Evolutionary conservation across 306 rosid genomes (phyloP).

Genomic region (Biancaea sappan): DNA sequence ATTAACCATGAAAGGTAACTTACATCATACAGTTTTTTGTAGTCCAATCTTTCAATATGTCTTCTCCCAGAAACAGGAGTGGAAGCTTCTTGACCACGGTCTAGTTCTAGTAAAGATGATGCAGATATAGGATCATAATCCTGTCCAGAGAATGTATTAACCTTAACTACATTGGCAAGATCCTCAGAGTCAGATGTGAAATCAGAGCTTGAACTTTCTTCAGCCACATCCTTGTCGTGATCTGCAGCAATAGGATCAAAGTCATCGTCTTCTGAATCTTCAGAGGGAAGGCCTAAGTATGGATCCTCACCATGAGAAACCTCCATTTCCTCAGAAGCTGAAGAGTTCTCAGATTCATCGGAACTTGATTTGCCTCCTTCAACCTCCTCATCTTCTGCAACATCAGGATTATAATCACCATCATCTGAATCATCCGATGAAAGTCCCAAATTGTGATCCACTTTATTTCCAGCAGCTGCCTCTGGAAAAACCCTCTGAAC

Average conservation of each 20-base stretch:
- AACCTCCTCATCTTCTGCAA: conserved; percentile 57
- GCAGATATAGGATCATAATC: conserved; percentile 40
- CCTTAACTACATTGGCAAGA: conserved; percentile 62
- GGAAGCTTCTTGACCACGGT: conserved; percentile 54
- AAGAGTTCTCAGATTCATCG: conserved; percentile 71
- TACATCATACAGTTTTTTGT: conserved; percentile 93
- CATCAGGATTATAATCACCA: conserved; percentile 83
- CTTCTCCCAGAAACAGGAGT: conserved; percentile 61
- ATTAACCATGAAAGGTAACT: conserved; percentile 50
- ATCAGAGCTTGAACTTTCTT: conserved; percentile 86
- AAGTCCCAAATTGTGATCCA: conserved; percentile 60
- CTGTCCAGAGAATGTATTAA: conserved; percentile 39
- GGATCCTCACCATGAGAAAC: conserved; percentile 58
- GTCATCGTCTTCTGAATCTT: conserved; percentile 87
- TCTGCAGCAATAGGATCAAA: conserved; percentile 68
- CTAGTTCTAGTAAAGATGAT: conserved; percentile 54
- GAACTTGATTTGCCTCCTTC: conserved; percentile 69
- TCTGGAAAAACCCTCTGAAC: conserved; percentile 93
- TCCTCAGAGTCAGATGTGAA: conserved; percentile 96
- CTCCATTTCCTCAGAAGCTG: conserved; percentile 78
- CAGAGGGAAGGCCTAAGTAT: conserved; percentile 78
- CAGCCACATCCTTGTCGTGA: conserved; percentile 34
- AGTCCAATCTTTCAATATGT: conserved; percentile 81
- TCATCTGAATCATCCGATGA: conserved; percentile 95
- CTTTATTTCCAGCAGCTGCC: conserved; percentile 72